These are phyloP conservation scores for Malus fusca DNA, from an alignment of 306 rosid genomes.

Conservation along the genomic window DNA sequence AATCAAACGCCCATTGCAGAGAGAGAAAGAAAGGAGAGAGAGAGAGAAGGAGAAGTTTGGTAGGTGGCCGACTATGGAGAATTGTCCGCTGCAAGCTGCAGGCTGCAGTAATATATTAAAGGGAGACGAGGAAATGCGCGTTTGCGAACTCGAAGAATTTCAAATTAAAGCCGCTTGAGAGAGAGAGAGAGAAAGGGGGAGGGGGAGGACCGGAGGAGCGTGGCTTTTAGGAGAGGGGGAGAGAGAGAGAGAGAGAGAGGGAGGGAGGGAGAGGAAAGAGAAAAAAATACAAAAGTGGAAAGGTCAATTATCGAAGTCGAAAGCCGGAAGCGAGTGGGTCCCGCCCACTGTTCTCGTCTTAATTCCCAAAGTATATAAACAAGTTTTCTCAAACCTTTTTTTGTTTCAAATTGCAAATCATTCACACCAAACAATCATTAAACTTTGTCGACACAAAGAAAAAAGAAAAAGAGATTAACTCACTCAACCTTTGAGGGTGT, in stretches of 20 bases:
- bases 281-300: conserved; percentile 22
- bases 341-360: background rate
- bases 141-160: conserved; percentile 28
- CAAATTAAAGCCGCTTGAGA: conserved; percentile 53
- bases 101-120: conserved; percentile 15
- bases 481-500: background rate
- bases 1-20: background rate
- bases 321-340: conserved; percentile 1
- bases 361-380: background rate
- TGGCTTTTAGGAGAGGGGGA: background rate
- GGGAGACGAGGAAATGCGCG: conserved; percentile 27
- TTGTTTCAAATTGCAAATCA: no score
- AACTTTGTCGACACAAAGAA: background rate
- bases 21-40: background rate
- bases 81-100: background rate
- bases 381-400: no score
- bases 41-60: background rate
- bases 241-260: conserved; percentile 34
- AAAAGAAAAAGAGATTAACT: background rate
- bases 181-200: background rate
- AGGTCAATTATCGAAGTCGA: background rate
- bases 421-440: no score
- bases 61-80: conserved; percentile 2
- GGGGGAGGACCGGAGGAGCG: conserved; percentile 15
- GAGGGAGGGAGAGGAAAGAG: conserved; percentile 32